Evolutionary conservation across 208 protist species (phyloP).

Genomic region (Wallacemonas sp.): DNA sequence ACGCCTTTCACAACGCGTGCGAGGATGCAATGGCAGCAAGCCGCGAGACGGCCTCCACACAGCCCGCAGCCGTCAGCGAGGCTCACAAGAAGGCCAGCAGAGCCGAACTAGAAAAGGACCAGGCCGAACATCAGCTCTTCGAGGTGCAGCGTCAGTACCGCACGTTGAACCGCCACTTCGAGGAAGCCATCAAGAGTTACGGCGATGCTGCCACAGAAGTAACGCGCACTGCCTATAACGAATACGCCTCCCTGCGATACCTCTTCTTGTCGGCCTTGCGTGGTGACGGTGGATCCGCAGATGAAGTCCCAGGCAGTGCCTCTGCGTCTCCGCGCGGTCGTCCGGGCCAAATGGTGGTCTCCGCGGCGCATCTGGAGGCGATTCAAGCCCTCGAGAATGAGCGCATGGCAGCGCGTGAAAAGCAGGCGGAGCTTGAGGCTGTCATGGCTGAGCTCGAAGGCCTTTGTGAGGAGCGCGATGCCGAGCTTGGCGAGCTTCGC

Average conservation of each 20-base stretch:
- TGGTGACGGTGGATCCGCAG: conserved; percentile 28
- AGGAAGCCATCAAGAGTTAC: conserved; percentile 34
- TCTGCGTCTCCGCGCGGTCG: conserved; percentile 9
- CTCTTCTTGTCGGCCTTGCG: conserved; percentile 49
- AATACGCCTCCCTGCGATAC: conserved; percentile 45
- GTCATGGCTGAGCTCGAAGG: conserved; percentile 55
- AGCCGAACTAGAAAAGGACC: conserved; percentile 24
- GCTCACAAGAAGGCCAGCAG: neutral
- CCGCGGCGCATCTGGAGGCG: conserved; percentile 51
- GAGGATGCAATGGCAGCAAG: neutral
- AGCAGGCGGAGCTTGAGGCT: conserved; percentile 47
- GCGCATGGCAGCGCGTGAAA: conserved; percentile 35
- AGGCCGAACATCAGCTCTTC: conserved; percentile 37
- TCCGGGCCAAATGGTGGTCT: conserved; percentile 37
- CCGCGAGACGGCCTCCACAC: neutral
- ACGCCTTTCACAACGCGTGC: conserved; percentile 18
- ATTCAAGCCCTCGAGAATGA: conserved; percentile 61
- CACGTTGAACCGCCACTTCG: conserved; percentile 39
- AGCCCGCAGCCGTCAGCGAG: neutral
- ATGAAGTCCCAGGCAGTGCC: neutral
- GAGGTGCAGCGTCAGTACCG: conserved; percentile 36
- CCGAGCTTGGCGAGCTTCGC: conserved; percentile 53
- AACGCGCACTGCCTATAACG: conserved; percentile 45
- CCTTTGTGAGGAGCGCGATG: conserved; percentile 47
- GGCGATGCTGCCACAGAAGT: conserved; percentile 30